A percentile compares a stretch with the other conserved stretches of the same genome.
Conservation (phyloP, 140 eudicot species). For the Senecio squalidus region DNA sequence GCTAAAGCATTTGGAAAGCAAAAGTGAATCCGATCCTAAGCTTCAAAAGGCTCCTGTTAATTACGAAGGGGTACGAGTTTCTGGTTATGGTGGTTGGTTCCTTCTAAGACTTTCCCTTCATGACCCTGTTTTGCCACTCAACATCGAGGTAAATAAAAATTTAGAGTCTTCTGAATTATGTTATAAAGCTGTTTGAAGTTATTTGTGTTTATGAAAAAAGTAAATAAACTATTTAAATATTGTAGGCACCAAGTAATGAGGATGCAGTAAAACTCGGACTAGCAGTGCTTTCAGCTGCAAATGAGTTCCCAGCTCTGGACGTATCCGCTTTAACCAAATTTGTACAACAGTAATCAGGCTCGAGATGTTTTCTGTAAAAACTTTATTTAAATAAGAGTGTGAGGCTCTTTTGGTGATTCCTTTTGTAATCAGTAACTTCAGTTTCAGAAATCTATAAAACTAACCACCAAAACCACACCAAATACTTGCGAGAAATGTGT, state of each 20-base stretch:
- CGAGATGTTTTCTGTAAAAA: neutral
- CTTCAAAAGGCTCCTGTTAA: conserved; percentile 87
- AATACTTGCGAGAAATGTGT: neutral
- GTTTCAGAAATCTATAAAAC: neutral
- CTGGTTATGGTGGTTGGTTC: conserved; percentile 98
- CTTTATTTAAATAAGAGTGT: neutral
- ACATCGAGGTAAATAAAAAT: conserved; percentile 66
- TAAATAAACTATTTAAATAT: neutral
- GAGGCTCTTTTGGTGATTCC: neutral
- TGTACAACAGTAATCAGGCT: conserved; percentile 33
- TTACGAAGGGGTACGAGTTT: conserved; percentile 91
- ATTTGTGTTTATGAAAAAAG: neutral
- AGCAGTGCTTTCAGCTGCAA: conserved; percentile 58
- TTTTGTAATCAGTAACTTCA: conserved; percentile 14
- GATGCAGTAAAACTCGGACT: conserved; percentile 79
- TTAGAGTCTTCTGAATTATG: neutral
- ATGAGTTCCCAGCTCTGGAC: conserved; percentile 79
- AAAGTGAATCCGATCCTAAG: conserved; percentile 61
- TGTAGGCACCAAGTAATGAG: conserved; percentile 69
- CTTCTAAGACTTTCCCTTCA: conserved; percentile 95
- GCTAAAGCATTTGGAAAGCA: conserved; percentile 59
- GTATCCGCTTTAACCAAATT: conserved; percentile 60
- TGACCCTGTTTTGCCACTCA: conserved; percentile 97
- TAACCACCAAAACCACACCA: neutral
- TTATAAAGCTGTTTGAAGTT: neutral